Base-by-base conservation (phyloP, 176 grass and related monocot genomes). In the Eragrostis curvula region DNA sequence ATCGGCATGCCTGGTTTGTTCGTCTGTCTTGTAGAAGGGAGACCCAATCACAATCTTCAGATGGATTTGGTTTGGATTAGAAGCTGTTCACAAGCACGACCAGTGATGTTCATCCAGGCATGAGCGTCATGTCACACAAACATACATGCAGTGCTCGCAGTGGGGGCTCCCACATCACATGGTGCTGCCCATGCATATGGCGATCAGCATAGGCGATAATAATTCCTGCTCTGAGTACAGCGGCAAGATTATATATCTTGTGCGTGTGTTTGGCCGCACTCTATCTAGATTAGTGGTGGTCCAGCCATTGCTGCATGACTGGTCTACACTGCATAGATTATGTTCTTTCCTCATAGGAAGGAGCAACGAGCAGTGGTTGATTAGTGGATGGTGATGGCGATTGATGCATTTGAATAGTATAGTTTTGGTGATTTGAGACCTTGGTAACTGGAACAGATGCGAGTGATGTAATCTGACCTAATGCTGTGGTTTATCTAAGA, bases 391-490 rank as follows among this genome's bases (percentile, higher is more conserved):
- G 18, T 42, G 55, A 78, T 60, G 44, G 75, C 5, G 16, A 30
- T 15, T 64, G 55, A 71, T 45, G 68, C 63, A 75, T 80, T 68
- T 69, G 36, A 63, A 68, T 76, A 81, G 36, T 81, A 39, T 1
- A 28, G 55, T 15, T 59, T 76, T 87, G 71, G 71, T 15, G 69
- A 70, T 80, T 68, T 86, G 52, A 79, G 71, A 23, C 59, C 7
- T 81, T 60, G 70, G 69, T 75, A 75, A 74, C 20, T 70, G 87
- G 7, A 80, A 63, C 42, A 52, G 53, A 53, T 61, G 70, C 44
- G 65, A 23, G 70, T 85, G 76, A 84, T 85, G 87, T 89, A 84
- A 84, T 78, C 70, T 89, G 55, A 85, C 62, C 52, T 75, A 80
- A 89, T 80, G 70, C 18, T 16, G 70, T 48, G 62, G 13, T 62